Percentiles rank a stretch among this genome's conserved stretches.
phyloP scores from a whole-genome alignment of 192 early-diverging fungal genomes.

The Gorgonomyces haynaldii region DNA sequence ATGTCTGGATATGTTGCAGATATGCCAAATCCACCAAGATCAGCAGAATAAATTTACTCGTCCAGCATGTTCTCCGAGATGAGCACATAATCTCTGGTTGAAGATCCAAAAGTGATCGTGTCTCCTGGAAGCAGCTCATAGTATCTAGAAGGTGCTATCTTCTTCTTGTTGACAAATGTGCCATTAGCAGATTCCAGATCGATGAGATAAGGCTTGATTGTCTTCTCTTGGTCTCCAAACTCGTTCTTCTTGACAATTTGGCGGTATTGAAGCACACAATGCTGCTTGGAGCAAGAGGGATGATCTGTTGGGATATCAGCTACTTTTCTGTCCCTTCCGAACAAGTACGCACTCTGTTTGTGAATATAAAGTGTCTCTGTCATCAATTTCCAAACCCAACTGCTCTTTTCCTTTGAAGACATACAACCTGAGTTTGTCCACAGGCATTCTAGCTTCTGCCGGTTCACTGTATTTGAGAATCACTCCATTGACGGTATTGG shows the following conservation, averaged over 20 bases:
- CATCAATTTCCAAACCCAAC: constrained; percentile 40
- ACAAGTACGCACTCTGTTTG: constrained; percentile 72
- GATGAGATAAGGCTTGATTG: constrained; percentile 77
- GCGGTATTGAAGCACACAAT: constrained; percentile 84
- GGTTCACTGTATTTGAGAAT: constrained; percentile 89
- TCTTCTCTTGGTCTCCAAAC: constrained; percentile 25
- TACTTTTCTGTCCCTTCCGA: constrained; percentile 76
- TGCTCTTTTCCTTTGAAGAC: constrained; percentile 89
- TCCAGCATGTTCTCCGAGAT: too few species aligned
- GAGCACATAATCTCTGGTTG: constrained; percentile 84
- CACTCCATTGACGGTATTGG: constrained; percentile 78
- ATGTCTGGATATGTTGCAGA: too few species aligned
- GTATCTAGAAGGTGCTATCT: constrained; percentile 64
- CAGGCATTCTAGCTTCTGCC: constrained; percentile 72
- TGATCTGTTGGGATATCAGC: constrained; percentile 93
- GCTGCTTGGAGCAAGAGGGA: constrained; percentile 88
- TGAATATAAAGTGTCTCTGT: constrained; percentile 77
- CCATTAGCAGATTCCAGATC: constrained; percentile 90
- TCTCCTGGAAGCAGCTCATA: constrained; percentile 75
- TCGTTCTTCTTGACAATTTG: constrained; percentile 42
- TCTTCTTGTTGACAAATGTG: constrained; percentile 71
- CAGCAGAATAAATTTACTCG: constrained; percentile 45
- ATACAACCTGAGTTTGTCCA: constrained; percentile 68
- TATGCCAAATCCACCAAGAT: too few species aligned
- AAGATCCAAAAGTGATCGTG: constrained; percentile 80